These are phyloP conservation scores for Miscanthus lutarioriparius DNA, from an alignment of 176 grass and related monocot species.

Conservation along the genomic window DNA sequence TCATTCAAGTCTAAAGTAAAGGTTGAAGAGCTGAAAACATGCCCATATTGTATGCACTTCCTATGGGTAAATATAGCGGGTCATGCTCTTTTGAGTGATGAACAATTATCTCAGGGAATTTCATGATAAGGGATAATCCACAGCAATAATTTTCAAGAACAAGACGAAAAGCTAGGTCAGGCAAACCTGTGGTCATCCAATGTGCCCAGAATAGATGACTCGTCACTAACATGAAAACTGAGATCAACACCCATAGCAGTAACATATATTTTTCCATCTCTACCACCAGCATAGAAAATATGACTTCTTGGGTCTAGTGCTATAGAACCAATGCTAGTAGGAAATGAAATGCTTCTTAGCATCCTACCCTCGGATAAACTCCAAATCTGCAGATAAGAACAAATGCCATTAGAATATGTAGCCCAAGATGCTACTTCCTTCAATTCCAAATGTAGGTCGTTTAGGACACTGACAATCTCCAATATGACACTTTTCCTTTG, in stretches of 20 bases:
- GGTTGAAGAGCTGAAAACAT: not conserved
- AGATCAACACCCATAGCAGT: slow-evolving; percentile 68
- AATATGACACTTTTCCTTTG: too few relatives aligned
- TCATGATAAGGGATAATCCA: not conserved
- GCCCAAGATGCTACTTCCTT: not conserved
- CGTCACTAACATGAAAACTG: slow-evolving; percentile 40
- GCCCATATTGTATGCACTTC: not conserved
- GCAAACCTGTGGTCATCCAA: slow-evolving; percentile 73
- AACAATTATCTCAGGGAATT: not conserved
- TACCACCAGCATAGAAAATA: slow-evolving; percentile 85
- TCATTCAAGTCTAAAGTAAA: not conserved
- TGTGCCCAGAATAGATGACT: slow-evolving; percentile 56
- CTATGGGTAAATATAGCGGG: not conserved
- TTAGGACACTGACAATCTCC: not conserved
- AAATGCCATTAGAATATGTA: slow-evolving; percentile 30
- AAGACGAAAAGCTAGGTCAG: slow-evolving; percentile 23
- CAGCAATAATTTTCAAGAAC: not conserved
- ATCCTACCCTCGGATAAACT: slow-evolving; percentile 72
- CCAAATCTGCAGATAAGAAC: slow-evolving; percentile 57
- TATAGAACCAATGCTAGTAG: slow-evolving; percentile 57
- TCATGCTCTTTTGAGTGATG: not conserved
- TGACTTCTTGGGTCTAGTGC: slow-evolving; percentile 68
- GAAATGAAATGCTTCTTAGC: slow-evolving; percentile 71
- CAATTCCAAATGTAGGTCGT: not conserved
- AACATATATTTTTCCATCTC: slow-evolving; percentile 96